Evolutionary conservation across 2,329 filamentous ascomycete species (phyloP).

Genomic region (Ophiocordyceps unilateralis): DNA sequence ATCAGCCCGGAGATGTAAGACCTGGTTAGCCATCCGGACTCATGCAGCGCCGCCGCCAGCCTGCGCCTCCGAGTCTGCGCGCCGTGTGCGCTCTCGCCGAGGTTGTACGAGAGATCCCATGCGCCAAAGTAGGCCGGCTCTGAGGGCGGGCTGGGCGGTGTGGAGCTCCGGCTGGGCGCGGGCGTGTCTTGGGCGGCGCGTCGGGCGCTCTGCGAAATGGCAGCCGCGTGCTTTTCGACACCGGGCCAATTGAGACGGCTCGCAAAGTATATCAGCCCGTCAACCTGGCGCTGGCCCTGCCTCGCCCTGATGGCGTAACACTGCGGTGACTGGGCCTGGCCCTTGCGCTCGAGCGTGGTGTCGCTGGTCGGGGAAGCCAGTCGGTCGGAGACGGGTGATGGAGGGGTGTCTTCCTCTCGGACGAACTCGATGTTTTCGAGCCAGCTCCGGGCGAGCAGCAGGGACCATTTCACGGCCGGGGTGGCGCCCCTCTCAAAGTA

Average conservation of each 20-base stretch:
- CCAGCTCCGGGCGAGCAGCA: conserved; percentile 47
- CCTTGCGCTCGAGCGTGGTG: conserved; percentile 11
- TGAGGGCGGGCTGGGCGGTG: conserved; percentile 15
- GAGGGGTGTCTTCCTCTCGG: conserved; percentile 15
- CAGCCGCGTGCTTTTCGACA: conserved; percentile 31
- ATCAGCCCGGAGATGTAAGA: conserved; percentile 50
- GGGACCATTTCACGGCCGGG: conserved; percentile 46
- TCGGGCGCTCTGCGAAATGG: conserved; percentile 29
- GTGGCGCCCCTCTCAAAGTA: conserved; percentile 46
- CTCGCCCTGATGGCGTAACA: conserved; percentile 36
- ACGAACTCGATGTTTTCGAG: conserved; percentile 49
- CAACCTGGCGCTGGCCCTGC: conserved; percentile 39
- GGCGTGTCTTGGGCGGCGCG: conserved; percentile 18
- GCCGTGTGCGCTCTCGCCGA: conserved; percentile 10
- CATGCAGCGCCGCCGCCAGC: conserved; percentile 38
- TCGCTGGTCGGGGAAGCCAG: background rate
- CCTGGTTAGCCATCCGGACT: conserved; percentile 49
- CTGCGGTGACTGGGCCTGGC: conserved; percentile 15
- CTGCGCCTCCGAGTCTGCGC: conserved; percentile 29
- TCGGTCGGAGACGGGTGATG: background rate
- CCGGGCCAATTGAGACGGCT: conserved; percentile 45
- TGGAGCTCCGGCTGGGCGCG: conserved; percentile 17
- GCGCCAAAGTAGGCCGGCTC: conserved; percentile 30
- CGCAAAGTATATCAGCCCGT: conserved; percentile 47
- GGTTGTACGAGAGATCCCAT: conserved; percentile 17